Base-by-base conservation (phyloP, 2,329 filamentous ascomycete species). In the Ophiostoma triangulosporum region DNA sequence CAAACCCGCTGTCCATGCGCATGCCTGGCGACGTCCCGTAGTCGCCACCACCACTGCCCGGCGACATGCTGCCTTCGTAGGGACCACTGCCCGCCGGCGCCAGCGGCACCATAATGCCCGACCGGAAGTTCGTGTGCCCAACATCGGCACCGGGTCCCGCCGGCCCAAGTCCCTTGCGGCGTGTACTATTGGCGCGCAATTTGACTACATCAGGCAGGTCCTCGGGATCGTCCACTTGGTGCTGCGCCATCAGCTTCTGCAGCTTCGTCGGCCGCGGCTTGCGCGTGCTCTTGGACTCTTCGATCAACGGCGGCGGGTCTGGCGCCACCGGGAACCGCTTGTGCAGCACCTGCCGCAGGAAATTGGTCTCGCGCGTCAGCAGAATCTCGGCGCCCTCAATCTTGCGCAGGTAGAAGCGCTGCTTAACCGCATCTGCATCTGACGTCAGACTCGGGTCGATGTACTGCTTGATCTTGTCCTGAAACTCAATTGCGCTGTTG, bases 221-320 rank as follows among this genome's bases (percentile, higher is more conserved):
- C 52, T 97, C 91, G 0, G 88, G 88, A 60, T 94, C 88, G 3
- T 90, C 84, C 12, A 97, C 88, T 2, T 89, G 90, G 57, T 93
- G 81, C 62, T 93, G 85, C 1, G 82, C 82, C 73, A 98, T 84
- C 62, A 97, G 79, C 71, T 96, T 97, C 67, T 97, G 91, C 59
- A 96, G 80, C 69, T 98, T 98, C 0, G 93, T 98, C 8, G 93
- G 93, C 8, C 93, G 83, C 38, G 93, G 93, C 68, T 98, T 98
- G 55, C 93, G 80, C 4, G 93, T 98, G 50, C 90, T 96, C 58
- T 90, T 78, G 0, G 91, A 97, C 15, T 84, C 79, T 57, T 95
- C 86, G 9, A 95, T 75, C 35, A 94, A 83, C 22, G 90, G 90
- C 3, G 93, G 93, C 12, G 93, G 75, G 14, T 88, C 78, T 0